Evolutionary conservation across 139 green algal species (phyloP).

Genomic region (Gonium pectorale): DNA sequence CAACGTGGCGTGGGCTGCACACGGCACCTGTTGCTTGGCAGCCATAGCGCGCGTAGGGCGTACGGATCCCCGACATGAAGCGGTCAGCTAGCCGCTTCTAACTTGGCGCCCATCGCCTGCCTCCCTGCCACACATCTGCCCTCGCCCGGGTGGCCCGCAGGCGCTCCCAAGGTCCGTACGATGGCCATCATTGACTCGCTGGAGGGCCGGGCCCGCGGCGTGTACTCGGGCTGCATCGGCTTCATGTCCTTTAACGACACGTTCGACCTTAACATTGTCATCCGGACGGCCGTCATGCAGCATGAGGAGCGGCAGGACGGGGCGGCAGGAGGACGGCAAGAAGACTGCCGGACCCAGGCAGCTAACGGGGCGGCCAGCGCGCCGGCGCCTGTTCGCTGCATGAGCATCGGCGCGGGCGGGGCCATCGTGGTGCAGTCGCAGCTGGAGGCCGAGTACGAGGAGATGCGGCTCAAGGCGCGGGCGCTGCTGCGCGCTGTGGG

Average conservation of each 20-base stretch:
- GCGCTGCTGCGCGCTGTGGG: conserved; percentile 60
- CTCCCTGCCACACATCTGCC: too few species aligned
- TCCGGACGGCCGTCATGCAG: conserved; percentile 93
- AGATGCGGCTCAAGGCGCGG: conserved; percentile 95
- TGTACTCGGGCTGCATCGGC: conserved; percentile 95
- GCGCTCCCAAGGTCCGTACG: conserved; percentile 85
- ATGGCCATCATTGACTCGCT: conserved; percentile 93
- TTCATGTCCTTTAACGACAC: conserved; percentile 90
- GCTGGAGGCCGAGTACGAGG: conserved; percentile 85
- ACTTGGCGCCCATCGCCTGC: too few species aligned
- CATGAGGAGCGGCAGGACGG: neutral
- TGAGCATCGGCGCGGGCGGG: conserved; percentile 92
- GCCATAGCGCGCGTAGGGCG: too few species aligned
- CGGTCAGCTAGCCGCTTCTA: too few species aligned
- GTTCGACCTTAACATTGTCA: conserved; percentile 99
- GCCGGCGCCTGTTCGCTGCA: neutral
- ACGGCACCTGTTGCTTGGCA: too few species aligned
- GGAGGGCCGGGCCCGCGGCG: conserved; percentile 83
- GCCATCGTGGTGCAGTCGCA: conserved; percentile 94
- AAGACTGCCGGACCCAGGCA: neutral
- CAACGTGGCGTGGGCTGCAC: too few species aligned
- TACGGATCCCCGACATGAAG: too few species aligned
- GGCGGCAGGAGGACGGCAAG: neutral
- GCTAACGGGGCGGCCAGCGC: neutral
- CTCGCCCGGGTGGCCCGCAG: conserved; percentile 3